phyloP scores from a whole-genome alignment of 495 filamentous ascomycete genomes.

The Penicillium subrubescens region DNA sequence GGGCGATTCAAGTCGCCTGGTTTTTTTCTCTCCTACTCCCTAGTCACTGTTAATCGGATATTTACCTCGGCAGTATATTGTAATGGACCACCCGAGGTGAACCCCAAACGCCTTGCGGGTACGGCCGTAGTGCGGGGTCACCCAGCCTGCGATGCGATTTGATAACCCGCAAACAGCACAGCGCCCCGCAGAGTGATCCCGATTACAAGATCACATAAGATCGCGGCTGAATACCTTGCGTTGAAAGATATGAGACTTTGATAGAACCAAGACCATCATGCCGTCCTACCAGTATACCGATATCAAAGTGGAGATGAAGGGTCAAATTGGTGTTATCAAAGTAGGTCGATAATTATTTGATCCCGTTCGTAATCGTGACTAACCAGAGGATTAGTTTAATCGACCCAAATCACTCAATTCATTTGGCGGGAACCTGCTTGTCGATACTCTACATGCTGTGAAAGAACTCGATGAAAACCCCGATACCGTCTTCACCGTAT shows the following conservation, averaged over 20 bases:
- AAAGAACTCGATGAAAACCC: slow-evolving; percentile 22
- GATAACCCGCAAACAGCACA: neutral
- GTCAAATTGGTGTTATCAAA: slow-evolving; percentile 26
- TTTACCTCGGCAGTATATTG: neutral
- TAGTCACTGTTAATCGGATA: neutral
- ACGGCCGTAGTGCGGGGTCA: neutral
- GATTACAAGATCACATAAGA: neutral
- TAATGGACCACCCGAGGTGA: neutral
- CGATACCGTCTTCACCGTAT: slow-evolving; percentile 22
- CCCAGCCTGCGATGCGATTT: neutral
- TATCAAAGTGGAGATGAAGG: slow-evolving; percentile 17
- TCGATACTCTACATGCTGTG: slow-evolving; percentile 21
- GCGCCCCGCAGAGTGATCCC: neutral
- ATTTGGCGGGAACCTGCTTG: slow-evolving; percentile 14
- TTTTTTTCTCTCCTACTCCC: neutral
- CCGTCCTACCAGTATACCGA: slow-evolving; percentile 16
- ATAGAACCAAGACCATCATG: neutral
- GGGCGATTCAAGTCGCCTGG: neutral
- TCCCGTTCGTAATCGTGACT: neutral
- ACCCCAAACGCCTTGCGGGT: neutral
- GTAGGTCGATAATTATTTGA: neutral
- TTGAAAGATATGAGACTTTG: neutral
- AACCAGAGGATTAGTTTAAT: neutral
- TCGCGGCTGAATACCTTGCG: neutral
- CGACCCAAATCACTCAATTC: slow-evolving; percentile 21